Conservation (phyloP, 495 filamentous ascomycete species). For the Annulohypoxylon nitens region DNA sequence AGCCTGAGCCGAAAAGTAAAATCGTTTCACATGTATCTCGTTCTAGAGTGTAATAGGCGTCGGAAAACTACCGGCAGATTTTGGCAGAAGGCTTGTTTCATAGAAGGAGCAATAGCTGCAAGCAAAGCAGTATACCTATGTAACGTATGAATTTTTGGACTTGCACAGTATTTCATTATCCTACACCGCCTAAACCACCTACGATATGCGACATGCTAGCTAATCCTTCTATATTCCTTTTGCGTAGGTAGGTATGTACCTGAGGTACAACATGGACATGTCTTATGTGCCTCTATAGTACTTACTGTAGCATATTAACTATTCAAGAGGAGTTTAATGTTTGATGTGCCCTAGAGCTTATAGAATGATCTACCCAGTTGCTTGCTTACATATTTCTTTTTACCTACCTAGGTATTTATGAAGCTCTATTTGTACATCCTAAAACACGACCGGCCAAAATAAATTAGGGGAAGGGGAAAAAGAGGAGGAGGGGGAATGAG, state of each 20-base stretch:
- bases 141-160: constrained; percentile 7
- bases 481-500: no score
- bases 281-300: neutral
- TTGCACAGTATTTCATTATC: constrained; percentile 1
- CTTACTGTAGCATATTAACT: no score
- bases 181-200: neutral
- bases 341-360: neutral
- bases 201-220: neutral
- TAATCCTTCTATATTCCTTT: neutral
- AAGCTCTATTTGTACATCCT: neutral
- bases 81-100: constrained; percentile 4
- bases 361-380: neutral
- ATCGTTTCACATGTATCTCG: neutral
- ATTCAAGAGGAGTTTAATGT: neutral
- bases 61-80: constrained; percentile 8
- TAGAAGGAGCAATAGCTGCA: neutral
- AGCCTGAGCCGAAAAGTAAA: neutral
- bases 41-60: neutral
- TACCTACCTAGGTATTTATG: neutral
- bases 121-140: neutral
- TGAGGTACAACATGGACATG: neutral
- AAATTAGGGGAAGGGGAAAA: neutral
- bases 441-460: constrained; percentile 14
- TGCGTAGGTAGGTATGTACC: neutral
- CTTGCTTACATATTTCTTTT: neutral